phyloP scores from a whole-genome alignment of 768 basidiomycete species.

The Amanita phalloides region DNA sequence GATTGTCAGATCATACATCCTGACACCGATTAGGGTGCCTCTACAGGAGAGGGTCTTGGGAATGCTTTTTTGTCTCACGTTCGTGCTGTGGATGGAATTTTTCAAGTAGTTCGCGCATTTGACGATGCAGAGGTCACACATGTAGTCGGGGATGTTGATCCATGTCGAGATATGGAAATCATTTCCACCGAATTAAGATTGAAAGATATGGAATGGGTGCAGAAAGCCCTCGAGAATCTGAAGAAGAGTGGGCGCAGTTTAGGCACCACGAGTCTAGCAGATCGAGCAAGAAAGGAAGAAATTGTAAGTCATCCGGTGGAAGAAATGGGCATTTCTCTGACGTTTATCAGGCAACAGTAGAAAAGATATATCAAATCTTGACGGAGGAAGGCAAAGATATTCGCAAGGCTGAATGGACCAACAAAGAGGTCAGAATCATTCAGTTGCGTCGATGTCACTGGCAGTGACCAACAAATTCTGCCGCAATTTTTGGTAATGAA shows the following conservation, averaged over 20 bases:
- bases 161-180: constrained; percentile 93
- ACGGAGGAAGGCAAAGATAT: constrained; percentile 80
- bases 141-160: constrained; percentile 97
- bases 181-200: constrained; percentile 89
- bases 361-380: constrained; percentile 75
- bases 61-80: constrained; percentile 98
- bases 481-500: too few species aligned
- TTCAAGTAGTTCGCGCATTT: constrained; percentile 96
- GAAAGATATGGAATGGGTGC: constrained; percentile 98
- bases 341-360: constrained; percentile 55
- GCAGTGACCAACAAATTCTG: too few species aligned
- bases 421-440: constrained; percentile 78
- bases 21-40: constrained; percentile 58
- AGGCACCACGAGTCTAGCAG: constrained; percentile 71
- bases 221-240: constrained; percentile 74
- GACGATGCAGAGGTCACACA: constrained; percentile 99
- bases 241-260: constrained; percentile 67
- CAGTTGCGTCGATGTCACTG: background rate
- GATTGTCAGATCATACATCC: background rate
- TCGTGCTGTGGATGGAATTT: constrained; percentile 97
- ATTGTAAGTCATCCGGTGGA: constrained; percentile 39
- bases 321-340: constrained; percentile 3
- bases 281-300: constrained; percentile 95
- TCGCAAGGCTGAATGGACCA: constrained; percentile 88
- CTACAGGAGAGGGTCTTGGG: constrained; percentile 95